phyloP scores from a whole-genome alignment of 1,284 basidiomycete species.

The Hypsizygus ulmarius region DNA sequence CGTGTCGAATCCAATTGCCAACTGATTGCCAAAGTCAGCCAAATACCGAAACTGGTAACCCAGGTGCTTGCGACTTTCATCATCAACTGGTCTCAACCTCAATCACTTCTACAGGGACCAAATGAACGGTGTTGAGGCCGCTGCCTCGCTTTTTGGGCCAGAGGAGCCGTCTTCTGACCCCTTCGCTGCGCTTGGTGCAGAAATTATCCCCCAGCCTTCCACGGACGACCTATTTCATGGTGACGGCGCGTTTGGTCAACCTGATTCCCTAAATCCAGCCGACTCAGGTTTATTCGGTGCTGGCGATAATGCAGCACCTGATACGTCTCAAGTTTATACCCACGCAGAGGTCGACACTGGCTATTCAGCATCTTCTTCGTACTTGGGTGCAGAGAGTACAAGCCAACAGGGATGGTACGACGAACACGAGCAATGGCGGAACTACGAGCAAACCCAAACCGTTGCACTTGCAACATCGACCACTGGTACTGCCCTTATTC shows the following conservation, averaged over 20 bases:
- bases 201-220: constrained; percentile 24
- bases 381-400: constrained; percentile 13
- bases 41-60: constrained; percentile 26
- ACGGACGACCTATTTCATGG: constrained; percentile 26
- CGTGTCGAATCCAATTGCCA: constrained; percentile 31
- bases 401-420: constrained; percentile 22
- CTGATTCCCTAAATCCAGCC: constrained; percentile 8
- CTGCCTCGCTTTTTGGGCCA: constrained; percentile 72
- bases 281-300: neutral
- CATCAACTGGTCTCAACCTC: constrained; percentile 3
- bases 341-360: constrained; percentile 10
- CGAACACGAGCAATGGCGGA: constrained; percentile 14
- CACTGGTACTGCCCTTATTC: constrained; percentile 10
- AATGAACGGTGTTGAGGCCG: constrained; percentile 70
- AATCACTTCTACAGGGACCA: constrained; percentile 8
- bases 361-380: constrained; percentile 13
- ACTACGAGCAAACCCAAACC: constrained; percentile 11
- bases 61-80: constrained; percentile 3
- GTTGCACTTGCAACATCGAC: neutral
- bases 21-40: constrained; percentile 31
- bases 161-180: constrained; percentile 60
- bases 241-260: constrained; percentile 11
- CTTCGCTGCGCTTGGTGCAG: constrained; percentile 58
- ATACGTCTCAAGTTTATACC: constrained; percentile 13
- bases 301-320: constrained; percentile 1